These are phyloP conservation scores for Penicillium sp. DNA, from an alignment of 2,329 filamentous ascomycete species.

Conservation along the genomic window DNA sequence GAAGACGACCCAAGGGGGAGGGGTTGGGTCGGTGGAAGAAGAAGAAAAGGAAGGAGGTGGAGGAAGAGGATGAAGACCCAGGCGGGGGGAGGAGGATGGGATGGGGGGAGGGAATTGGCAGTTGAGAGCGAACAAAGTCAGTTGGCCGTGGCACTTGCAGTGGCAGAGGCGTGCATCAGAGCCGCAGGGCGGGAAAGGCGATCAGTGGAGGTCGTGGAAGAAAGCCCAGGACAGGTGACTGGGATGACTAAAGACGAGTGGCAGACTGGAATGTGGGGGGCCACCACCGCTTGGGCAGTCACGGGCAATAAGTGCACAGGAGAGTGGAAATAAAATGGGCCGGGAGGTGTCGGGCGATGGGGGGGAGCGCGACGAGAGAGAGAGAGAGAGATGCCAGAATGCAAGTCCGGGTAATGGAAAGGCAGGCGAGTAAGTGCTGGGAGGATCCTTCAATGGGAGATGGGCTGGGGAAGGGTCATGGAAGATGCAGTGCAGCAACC, in stretches of 20 bases:
- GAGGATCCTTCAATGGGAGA: background rate
- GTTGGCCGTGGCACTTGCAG: background rate
- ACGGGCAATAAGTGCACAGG: conserved; percentile 6
- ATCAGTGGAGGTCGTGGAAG: conserved; percentile 16
- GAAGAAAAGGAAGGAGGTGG: background rate
- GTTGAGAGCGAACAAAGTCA: conserved; percentile 1
- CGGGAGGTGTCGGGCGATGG: too few species aligned
- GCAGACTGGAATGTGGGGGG: background rate
- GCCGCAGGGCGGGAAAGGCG: conserved; percentile 23
- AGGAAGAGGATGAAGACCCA: conserved; percentile 2
- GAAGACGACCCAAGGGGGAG: conserved; percentile 13
- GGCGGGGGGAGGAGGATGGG: conserved; percentile 7
- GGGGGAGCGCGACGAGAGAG: background rate
- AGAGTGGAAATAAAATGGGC: background rate
- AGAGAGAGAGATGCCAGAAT: conserved; percentile 4
- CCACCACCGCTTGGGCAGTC: conserved; percentile 4
- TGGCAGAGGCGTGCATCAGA: conserved; percentile 14
- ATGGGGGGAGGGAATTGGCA: too few species aligned
- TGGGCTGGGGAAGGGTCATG: conserved; percentile 8
- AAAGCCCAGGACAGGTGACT: conserved; percentile 3
- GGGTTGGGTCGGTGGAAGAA: background rate
- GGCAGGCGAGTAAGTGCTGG: conserved; percentile 1
- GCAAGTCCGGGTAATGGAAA: too few species aligned
- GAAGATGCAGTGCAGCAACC: background rate
- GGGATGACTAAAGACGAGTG: conserved; percentile 15